Base-by-base conservation (phyloP, 495 filamentous ascomycete species). In the Pyrenula aspistea region DNA sequence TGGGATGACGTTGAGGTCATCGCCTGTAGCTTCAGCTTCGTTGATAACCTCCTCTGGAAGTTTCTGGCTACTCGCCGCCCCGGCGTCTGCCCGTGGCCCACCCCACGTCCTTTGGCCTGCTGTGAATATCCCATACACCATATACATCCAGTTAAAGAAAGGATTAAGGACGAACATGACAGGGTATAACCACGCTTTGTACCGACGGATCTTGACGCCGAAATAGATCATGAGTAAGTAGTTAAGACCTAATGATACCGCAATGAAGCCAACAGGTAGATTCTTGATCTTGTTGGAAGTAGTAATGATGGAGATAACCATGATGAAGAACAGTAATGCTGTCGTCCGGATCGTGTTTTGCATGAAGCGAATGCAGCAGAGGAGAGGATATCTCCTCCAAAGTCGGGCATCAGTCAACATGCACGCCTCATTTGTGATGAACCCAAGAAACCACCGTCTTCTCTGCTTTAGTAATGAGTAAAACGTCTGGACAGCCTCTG, bases 101-200 rank as follows among this genome's bases (percentile, higher is more conserved):
- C 93, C 93, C 93, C 93, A 98, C 2, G 93, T 98, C 36, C 93
- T 79, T 66, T 96, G 90, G 21, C 92, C 91, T 21, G 93, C 91
- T 2, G 93, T 98, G 67, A 95, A 96, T 54, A 85, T 84, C 21
- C 83, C 82, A 60, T 86, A 85, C 10, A 96, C 86, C 87, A 96
- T 95, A 73, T 97, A 98, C 42, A 89, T 77, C 93, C 93, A 98
- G 70, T 98, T 97, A 78, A 97, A 92, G 66, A 96, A 95, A 0
- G 93, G 93, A 64, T 96, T 96, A 57, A 96, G 65, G 54, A 95
- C 69, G 65, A 97, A 98, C 91, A 98, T 96, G 55, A 98, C 54
- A 0, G 92, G 91, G 65, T 98, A 98, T 0, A 96, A 78, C 87
- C 87, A 91, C 57, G 90, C 83, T 74, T 98, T 97, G 72, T 80